Evolutionary conservation across 345 rosid genomes (phyloP).

Genomic region (Eucalyptus globulus): DNA sequence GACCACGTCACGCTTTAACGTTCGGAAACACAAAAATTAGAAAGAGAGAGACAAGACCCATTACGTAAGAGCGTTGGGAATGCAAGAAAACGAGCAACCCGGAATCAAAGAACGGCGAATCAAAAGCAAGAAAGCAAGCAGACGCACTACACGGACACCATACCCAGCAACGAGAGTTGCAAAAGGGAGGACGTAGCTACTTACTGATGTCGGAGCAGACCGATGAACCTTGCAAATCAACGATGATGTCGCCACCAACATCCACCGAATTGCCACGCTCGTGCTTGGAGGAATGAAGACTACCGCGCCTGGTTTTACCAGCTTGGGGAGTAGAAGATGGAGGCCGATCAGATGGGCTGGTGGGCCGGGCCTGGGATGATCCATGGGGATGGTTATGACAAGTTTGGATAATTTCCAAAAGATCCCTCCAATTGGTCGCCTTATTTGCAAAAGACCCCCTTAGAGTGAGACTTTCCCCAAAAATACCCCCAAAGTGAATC

Average conservation of each 20-base stretch:
- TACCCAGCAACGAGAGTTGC: background rate
- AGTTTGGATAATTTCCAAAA: background rate
- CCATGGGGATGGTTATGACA: background rate
- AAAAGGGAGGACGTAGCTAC: background rate
- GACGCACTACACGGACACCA: accelerated
- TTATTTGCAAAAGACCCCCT: background rate
- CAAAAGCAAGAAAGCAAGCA: background rate
- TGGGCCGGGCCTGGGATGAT: background rate
- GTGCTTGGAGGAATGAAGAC: background rate
- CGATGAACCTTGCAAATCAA: background rate
- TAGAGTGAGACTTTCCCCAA: background rate
- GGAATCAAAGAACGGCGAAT: background rate
- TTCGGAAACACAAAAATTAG: background rate
- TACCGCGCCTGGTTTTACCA: accelerated
- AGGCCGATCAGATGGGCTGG: background rate
- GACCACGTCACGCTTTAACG: background rate
- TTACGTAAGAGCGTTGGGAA: background rate
- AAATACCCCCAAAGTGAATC: background rate
- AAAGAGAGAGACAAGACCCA: background rate
- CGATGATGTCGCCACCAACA: background rate
- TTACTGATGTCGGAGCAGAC: background rate
- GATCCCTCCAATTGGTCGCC: background rate
- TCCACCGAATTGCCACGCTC: background rate
- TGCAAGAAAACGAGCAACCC: background rate
- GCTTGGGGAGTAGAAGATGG: background rate